A percentile compares a stretch with the other conserved stretches of the same genome.
phyloP scores from a whole-genome alignment of 2,329 filamentous ascomycete species.

The Aureobasidium sp. region DNA sequence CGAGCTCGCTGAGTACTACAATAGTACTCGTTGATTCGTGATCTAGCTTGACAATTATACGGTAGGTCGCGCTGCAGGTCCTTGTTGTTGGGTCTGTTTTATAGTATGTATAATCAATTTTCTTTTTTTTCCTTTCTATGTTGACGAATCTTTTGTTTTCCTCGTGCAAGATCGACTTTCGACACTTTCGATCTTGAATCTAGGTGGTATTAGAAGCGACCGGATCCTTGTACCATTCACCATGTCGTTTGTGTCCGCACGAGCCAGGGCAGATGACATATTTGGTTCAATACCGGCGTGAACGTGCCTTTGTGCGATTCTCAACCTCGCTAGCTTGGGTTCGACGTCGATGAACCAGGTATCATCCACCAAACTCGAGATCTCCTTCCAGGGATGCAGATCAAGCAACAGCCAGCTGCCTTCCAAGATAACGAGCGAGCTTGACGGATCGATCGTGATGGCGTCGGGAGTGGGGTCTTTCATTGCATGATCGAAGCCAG shows the following conservation, averaged over 20 bases:
- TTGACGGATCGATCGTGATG: constrained; percentile 18
- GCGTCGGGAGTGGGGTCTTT: constrained; percentile 27
- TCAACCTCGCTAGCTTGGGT: constrained; percentile 25
- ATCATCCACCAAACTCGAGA: constrained; percentile 31
- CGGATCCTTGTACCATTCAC: not conserved
- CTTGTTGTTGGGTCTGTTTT: too few relatives aligned
- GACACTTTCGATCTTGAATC: not conserved
- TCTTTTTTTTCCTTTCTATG: too few relatives aligned
- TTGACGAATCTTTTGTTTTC: too few relatives aligned
- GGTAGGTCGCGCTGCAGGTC: too few relatives aligned
- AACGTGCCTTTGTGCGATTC: constrained; percentile 28
- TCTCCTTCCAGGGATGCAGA: constrained; percentile 25
- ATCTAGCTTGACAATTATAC: too few relatives aligned
- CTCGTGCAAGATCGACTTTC: not conserved
- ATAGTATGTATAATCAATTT: too few relatives aligned
- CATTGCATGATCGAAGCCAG: constrained; percentile 28
- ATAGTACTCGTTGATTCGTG: too few relatives aligned
- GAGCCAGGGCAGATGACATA: not conserved
- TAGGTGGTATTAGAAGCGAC: not conserved
- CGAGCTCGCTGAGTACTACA: too few relatives aligned
- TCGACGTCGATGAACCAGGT: constrained; percentile 35
- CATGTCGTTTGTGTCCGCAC: not conserved
- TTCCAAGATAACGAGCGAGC: constrained; percentile 16
- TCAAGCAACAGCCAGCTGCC: constrained; percentile 24
- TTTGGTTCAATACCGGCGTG: not conserved